Conservation (phyloP, 2,329 filamentous ascomycete species). For the Penicillium sclerotigenum region DNA sequence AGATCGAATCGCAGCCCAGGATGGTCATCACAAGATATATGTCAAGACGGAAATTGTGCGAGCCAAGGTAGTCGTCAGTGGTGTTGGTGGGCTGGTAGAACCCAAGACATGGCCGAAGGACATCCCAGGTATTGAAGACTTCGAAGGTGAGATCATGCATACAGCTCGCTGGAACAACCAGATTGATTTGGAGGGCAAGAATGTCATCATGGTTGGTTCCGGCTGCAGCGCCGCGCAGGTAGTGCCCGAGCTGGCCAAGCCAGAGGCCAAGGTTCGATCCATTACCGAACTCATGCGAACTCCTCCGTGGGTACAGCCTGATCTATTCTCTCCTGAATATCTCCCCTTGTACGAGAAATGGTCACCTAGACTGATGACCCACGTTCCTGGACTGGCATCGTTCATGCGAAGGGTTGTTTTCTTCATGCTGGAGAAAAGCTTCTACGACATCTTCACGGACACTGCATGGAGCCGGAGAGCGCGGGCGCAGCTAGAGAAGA, state of each 20-base stretch:
- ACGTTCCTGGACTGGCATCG: constrained; percentile 52
- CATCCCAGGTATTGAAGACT: constrained; percentile 52
- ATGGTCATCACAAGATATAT: constrained; percentile 50
- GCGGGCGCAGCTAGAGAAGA: constrained; percentile 42
- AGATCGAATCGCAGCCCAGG: constrained; percentile 41
- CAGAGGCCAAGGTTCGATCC: constrained; percentile 50
- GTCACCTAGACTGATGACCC: constrained; percentile 45
- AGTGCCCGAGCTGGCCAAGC: constrained; percentile 50
- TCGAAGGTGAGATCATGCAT: constrained; percentile 56
- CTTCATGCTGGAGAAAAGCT: constrained; percentile 24
- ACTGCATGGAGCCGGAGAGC: constrained; percentile 35
- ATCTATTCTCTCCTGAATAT: constrained; percentile 35
- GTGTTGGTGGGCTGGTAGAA: constrained; percentile 56
- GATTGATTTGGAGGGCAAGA: constrained; percentile 53
- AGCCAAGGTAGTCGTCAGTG: constrained; percentile 54
- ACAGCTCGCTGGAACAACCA: constrained; percentile 56
- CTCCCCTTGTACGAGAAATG: constrained; percentile 48
- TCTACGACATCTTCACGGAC: constrained; percentile 18
- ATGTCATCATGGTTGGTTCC: constrained; percentile 57
- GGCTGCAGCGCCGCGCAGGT: constrained; percentile 59
- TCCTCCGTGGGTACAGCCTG: constrained; percentile 55
- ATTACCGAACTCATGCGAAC: constrained; percentile 60
- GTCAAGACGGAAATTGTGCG: constrained; percentile 51
- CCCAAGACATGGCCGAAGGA: constrained; percentile 51
- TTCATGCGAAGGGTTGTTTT: constrained; percentile 48